Evolutionary conservation across 2,329 filamentous ascomycete genomes (phyloP), one percentile per base, ranked within the genome.

Genomic region (Alternaria hordeiaustralica): DNA sequence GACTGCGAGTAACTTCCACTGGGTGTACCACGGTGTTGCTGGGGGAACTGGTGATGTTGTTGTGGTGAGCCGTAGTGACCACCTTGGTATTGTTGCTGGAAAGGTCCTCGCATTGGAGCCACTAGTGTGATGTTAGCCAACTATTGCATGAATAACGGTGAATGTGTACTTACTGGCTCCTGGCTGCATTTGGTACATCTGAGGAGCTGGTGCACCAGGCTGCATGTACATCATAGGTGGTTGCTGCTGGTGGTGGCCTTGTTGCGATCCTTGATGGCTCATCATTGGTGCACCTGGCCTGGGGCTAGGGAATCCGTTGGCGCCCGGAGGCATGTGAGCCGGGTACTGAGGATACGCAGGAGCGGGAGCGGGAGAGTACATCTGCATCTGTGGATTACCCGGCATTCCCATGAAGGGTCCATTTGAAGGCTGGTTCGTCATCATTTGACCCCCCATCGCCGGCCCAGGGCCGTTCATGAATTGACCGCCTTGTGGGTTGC

Each of bases 211-310:
- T 75, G 90, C 90, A 57, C 85, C 89, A 46, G 90, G 90, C 73
- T 90, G 92, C 90, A 94, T 92, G 67, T 84, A 86, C 87, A 91
- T 84, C 87, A 94, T 82, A 84, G 88, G 73, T 13, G 70, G 66
- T 83, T 89, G 84, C 51, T 85, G 84, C 51, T 85, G 84, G 60
- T 85, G 84, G 77, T 96, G 93, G 44, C 94, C 94, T 79, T 97
- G 94, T 75, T 97, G 95, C 26, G 94, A 97, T 59, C 93, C 93
- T 82, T 97, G 93, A 70, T 94, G 94, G 74, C 90, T 92, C 95
- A 98, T 98, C 90, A 96, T 93, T 2, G 93, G 90, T 12, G 96
- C 77, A 53, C 90, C 89, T 51, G 94, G 88, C 60, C 93, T 90
- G 1, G 95, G 95, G 77, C 95, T 97, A n/a, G 93, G 92, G 75